Conservation (phyloP, 768 basidiomycete species). For the Hysterangium stoloniferum region DNA sequence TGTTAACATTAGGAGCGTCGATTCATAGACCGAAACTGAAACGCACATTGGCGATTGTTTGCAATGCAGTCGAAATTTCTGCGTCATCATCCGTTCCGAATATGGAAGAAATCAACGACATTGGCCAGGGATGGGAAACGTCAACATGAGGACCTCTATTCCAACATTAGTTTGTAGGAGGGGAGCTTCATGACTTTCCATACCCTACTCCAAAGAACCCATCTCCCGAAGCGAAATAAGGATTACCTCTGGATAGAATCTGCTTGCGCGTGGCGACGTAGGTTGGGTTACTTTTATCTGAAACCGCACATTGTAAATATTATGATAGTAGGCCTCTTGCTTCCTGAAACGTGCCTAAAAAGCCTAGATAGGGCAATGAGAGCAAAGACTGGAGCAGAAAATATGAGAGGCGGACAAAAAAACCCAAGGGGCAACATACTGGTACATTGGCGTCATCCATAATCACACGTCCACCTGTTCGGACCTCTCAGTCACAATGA, state of each 20-base stretch:
- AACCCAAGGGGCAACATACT: no score
- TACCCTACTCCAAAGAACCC: slow-evolving; percentile 66
- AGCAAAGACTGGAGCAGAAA: slow-evolving; percentile 52
- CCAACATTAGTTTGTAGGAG: neutral
- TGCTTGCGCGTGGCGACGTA: slow-evolving; percentile 60
- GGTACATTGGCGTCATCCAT: slow-evolving; percentile 88
- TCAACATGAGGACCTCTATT: slow-evolving; percentile 69
- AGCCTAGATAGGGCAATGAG: slow-evolving; percentile 72
- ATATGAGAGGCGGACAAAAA: no score
- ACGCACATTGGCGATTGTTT: slow-evolving; percentile 61
- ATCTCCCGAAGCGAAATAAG: slow-evolving; percentile 58
- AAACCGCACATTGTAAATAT: neutral
- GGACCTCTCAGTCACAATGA: slow-evolving; percentile 22
- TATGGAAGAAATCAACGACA: slow-evolving; percentile 70
- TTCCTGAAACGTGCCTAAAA: slow-evolving; percentile 33
- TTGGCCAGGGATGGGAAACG: slow-evolving; percentile 74
- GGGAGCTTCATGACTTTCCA: slow-evolving; percentile 14
- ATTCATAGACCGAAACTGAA: neutral
- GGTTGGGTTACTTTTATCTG: slow-evolving; percentile 40
- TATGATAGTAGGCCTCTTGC: no score
- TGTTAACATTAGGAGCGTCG: slow-evolving; percentile 2
- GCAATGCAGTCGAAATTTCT: slow-evolving; percentile 56
- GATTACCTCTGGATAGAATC: slow-evolving; percentile 56
- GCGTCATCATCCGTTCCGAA: slow-evolving; percentile 67
- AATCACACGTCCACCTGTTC: slow-evolving; percentile 62